A percentile compares a stretch with the other conserved stretches of the same genome.
phyloP scores from a whole-genome alignment of 2,329 filamentous ascomycete species.

The Fusarium pilosicola region DNA sequence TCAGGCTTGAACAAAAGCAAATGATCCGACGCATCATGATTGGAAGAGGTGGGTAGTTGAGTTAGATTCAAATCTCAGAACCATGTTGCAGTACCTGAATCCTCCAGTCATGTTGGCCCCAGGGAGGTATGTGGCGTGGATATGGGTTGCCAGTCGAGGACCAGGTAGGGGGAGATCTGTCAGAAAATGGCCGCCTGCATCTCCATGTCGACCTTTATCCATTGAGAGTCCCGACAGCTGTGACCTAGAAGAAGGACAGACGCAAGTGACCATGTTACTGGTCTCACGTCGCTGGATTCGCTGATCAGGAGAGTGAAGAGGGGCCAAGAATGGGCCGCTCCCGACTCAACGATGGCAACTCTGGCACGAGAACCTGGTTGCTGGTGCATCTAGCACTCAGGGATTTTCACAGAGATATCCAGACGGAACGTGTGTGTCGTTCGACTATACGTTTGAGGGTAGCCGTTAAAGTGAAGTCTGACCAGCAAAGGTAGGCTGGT shows the following conservation, averaged over 20 bases:
- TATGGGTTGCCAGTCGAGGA: conserved; percentile 29
- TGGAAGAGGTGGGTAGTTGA: conserved; percentile 7
- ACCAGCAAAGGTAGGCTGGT: neutral
- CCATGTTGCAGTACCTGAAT: conserved; percentile 10
- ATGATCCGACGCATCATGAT: conserved; percentile 1
- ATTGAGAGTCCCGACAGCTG: neutral
- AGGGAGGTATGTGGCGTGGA: conserved; percentile 37
- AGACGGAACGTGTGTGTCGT: neutral
- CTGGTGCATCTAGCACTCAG: neutral
- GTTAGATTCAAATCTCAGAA: conserved; percentile 28
- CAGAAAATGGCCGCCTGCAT: conserved; percentile 27
- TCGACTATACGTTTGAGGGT: neutral
- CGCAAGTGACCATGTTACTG: neutral
- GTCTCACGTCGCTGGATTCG: neutral
- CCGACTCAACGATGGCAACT: neutral
- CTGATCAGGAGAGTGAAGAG: neutral
- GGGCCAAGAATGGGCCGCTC: neutral
- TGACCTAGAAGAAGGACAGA: neutral
- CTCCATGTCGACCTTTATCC: neutral
- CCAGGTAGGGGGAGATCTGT: conserved; percentile 15
- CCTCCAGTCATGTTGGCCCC: conserved; percentile 20
- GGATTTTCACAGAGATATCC: neutral
- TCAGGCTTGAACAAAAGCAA: conserved; percentile 25
- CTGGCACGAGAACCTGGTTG: neutral
- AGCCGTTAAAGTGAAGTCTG: neutral